Evolutionary conservation across 2,329 filamentous ascomycete genomes (phyloP).

Genomic region (Ilyonectria sp.): DNA sequence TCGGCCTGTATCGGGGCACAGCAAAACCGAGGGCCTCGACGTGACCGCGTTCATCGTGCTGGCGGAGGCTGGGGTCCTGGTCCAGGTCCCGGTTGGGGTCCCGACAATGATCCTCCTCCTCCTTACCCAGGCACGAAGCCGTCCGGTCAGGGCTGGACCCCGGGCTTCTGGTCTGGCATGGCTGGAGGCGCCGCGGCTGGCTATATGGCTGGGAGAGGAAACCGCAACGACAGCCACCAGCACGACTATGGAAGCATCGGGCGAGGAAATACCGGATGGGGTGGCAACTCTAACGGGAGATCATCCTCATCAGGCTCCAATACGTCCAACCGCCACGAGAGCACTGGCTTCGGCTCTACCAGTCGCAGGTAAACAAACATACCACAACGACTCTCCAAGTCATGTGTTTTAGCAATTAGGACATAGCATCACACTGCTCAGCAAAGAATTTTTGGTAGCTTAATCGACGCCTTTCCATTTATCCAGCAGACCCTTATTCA

Average conservation of each 20-base stretch:
- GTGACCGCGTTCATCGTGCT: slow-evolving; percentile 47
- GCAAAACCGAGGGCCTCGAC: slow-evolving; percentile 32
- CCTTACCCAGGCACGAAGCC: slow-evolving; percentile 59
- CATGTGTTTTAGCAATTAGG: not conserved
- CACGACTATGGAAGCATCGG: slow-evolving; percentile 53
- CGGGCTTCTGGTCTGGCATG: slow-evolving; percentile 83
- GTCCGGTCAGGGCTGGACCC: slow-evolving; percentile 68
- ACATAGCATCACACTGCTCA: slow-evolving; percentile 9
- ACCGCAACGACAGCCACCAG: slow-evolving; percentile 50
- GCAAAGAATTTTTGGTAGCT: slow-evolving; percentile 27
- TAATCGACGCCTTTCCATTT: slow-evolving; percentile 47
- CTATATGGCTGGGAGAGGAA: slow-evolving; percentile 73
- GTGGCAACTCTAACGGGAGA: slow-evolving; percentile 46
- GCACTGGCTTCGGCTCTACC: slow-evolving; percentile 82
- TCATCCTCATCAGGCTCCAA: slow-evolving; percentile 56
- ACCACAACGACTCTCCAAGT: not conserved
- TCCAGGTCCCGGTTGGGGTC: slow-evolving; percentile 55
- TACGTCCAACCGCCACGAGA: slow-evolving; percentile 70
- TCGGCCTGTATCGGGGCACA: slow-evolving; percentile 58
- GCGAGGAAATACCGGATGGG: slow-evolving; percentile 49
- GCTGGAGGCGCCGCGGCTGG: slow-evolving; percentile 78
- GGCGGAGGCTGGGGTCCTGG: slow-evolving; percentile 57
- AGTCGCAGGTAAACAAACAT: slow-evolving; percentile 63
- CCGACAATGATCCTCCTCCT: slow-evolving; percentile 68
- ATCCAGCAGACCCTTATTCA: slow-evolving; percentile 45